Percentiles rank a stretch among this genome's conserved stretches.
Conservation (phyloP, 805 yeast genomes). For the Cyberlindnera amylophila region DNA sequence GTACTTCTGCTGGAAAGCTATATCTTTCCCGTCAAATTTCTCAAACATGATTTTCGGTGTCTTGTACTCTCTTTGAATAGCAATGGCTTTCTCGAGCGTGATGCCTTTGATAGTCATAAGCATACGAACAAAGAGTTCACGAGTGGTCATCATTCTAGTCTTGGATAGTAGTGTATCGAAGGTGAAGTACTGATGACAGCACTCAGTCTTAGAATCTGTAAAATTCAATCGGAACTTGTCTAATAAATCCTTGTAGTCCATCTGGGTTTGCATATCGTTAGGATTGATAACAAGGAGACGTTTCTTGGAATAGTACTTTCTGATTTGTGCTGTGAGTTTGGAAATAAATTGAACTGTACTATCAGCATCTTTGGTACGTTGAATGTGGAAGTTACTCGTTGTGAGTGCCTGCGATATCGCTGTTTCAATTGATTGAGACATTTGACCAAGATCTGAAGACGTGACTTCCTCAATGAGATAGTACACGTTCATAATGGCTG, state of each 20-base stretch:
- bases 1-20: constrained; percentile 20
- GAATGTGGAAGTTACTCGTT: constrained; percentile 60
- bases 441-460: constrained; percentile 38
- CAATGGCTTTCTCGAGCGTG: constrained; percentile 78
- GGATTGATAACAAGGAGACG: constrained; percentile 51
- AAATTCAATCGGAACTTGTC: constrained; percentile 43
- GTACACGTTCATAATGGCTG: constrained; percentile 63
- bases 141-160: constrained; percentile 62
- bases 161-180: constrained; percentile 72
- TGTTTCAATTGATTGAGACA: constrained; percentile 69
- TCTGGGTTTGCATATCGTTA: constrained; percentile 43
- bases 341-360: constrained; percentile 64
- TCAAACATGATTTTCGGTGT: constrained; percentile 64
- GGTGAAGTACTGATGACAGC: constrained; percentile 45
- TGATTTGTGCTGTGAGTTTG: constrained; percentile 44
- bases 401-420: constrained; percentile 69
- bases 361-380: constrained; percentile 66
- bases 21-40: constrained; percentile 35
- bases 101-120: constrained; percentile 79
- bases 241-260: constrained; percentile 43
- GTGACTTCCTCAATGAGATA: constrained; percentile 79
- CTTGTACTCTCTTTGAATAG: constrained; percentile 64
- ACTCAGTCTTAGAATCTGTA: constrained; percentile 31
- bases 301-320: constrained; percentile 34
- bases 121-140: constrained; percentile 72